phyloP scores from a whole-genome alignment of 2,329 filamentous ascomycete genomes.

The Colletotrichum lindemuthianum region DNA sequence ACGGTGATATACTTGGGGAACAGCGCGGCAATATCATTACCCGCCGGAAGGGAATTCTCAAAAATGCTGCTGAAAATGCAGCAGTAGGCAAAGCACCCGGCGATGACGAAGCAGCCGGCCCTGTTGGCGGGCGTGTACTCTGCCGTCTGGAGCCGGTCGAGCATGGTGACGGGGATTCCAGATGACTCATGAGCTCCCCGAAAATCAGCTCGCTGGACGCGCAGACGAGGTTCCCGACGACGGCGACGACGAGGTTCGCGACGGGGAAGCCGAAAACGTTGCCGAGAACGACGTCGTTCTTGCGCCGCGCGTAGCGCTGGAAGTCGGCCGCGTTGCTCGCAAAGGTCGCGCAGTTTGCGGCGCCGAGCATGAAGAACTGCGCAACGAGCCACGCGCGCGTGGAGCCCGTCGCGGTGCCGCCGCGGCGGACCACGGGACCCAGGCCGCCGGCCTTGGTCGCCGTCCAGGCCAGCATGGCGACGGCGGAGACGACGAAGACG shows the following conservation, averaged over 20 bases:
- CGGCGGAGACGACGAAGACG: constrained; percentile 49
- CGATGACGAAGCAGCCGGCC: constrained; percentile 52
- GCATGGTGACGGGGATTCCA: constrained; percentile 43
- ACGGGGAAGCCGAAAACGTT: constrained; percentile 54
- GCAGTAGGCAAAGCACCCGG: constrained; percentile 53
- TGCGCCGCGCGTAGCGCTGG: constrained; percentile 52
- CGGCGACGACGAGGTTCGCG: constrained; percentile 48
- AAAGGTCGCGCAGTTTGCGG: constrained; percentile 49
- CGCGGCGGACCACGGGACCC: constrained; percentile 67
- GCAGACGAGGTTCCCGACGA: constrained; percentile 52
- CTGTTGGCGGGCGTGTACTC: constrained; percentile 48
- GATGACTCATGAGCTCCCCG: constrained; percentile 37
- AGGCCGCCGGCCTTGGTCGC: constrained; percentile 84
- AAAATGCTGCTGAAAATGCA: constrained; percentile 55
- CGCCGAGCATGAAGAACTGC: constrained; percentile 49
- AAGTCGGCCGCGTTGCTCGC: constrained; percentile 55
- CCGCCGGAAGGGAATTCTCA: constrained; percentile 53
- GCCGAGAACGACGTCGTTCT: constrained; percentile 52
- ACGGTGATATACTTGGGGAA: constrained; percentile 52
- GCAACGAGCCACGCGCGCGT: constrained; percentile 49
- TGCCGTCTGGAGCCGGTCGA: constrained; percentile 47
- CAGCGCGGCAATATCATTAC: constrained; percentile 51
- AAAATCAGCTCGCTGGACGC: constrained; percentile 41
- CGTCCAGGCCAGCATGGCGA: constrained; percentile 58
- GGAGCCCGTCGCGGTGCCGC: constrained; percentile 61